A percentile compares a stretch with the other conserved stretches of the same genome.
Evolutionary conservation across 176 grass and related monocot genomes (phyloP).

Genomic region (Zoysia japonica): DNA sequence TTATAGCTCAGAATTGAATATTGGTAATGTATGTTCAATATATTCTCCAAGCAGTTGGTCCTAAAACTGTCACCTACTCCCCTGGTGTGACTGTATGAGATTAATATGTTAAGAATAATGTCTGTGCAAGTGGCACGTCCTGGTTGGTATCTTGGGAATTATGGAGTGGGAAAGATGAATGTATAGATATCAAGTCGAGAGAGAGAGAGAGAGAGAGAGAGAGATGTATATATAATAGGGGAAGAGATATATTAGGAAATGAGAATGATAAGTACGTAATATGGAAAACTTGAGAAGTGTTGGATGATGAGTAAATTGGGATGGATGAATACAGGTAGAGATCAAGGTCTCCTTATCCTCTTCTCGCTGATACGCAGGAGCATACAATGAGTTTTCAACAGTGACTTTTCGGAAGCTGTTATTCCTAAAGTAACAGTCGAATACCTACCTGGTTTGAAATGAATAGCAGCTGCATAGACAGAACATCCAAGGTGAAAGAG

Average conservation of each 20-base stretch:
- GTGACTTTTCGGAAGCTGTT: too few relatives aligned
- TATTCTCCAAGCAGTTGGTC: conserved; percentile 28
- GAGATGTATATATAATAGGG: too few relatives aligned
- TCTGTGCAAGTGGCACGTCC: background rate
- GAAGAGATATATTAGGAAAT: too few relatives aligned
- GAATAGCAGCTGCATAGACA: background rate
- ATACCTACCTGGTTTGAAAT: background rate
- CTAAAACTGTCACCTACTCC: conserved; percentile 53
- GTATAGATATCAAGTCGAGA: too few relatives aligned
- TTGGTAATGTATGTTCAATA: conserved; percentile 9
- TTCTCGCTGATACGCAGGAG: background rate
- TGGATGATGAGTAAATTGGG: too few relatives aligned
- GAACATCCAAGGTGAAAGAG: background rate
- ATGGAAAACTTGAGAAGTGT: too few relatives aligned
- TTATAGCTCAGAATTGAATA: conserved; percentile 25
- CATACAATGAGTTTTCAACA: too few relatives aligned
- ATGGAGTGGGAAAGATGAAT: too few relatives aligned
- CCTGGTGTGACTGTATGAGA: background rate
- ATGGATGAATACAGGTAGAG: too few relatives aligned
- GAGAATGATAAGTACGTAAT: too few relatives aligned
- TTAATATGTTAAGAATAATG: background rate
- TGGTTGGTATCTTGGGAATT: background rate
- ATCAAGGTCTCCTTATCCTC: background rate
- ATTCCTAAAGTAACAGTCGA: too few relatives aligned
- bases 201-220: too few relatives aligned